Conservation (phyloP, 805 yeast genomes). For the Starmerella floris region DNA sequence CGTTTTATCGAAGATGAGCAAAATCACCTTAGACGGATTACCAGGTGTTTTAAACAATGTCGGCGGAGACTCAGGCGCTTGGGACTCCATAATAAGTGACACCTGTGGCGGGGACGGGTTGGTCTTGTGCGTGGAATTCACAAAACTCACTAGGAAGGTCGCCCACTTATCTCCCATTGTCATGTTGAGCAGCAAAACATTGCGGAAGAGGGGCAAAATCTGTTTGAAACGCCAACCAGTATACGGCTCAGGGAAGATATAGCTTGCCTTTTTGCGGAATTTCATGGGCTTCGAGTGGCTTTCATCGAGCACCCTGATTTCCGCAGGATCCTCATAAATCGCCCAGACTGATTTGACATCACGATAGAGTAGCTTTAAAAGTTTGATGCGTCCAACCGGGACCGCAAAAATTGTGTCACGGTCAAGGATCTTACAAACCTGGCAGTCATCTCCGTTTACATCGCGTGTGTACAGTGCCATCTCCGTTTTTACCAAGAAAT, state of each 20-base stretch:
- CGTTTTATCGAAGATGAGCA: slow-evolving; percentile 5
- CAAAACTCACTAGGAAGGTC: slow-evolving; percentile 9
- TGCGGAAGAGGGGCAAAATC: slow-evolving; percentile 4
- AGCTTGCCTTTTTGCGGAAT: slow-evolving; percentile 5
- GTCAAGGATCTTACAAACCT: slow-evolving; percentile 9
- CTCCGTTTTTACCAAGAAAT: slow-evolving; percentile 16
- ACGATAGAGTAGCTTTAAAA: slow-evolving; percentile 6
- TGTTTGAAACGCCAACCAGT: slow-evolving; percentile 6
- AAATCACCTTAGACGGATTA: background rate
- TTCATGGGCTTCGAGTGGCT: slow-evolving; percentile 10
- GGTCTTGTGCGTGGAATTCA: slow-evolving; percentile 10
- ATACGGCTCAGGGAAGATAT: slow-evolving; percentile 1
- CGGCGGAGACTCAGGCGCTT: slow-evolving; percentile 9
- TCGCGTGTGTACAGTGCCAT: slow-evolving; percentile 16
- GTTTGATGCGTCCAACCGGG: slow-evolving; percentile 9
- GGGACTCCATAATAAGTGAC: slow-evolving; percentile 3
- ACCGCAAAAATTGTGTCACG: slow-evolving; percentile 1
- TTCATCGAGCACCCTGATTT: slow-evolving; percentile 14
- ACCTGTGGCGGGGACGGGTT: slow-evolving; percentile 9
- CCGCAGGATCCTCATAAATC: slow-evolving; percentile 5
- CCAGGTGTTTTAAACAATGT: slow-evolving; percentile 5
- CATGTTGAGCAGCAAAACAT: slow-evolving; percentile 6
- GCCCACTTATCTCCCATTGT: slow-evolving; percentile 11
- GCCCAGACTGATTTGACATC: slow-evolving; percentile 14
- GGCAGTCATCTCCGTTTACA: slow-evolving; percentile 16